Percentiles rank a stretch among this genome's conserved stretches.
Evolutionary conservation across 345 rosid genomes (phyloP).

Genomic region (Hypericum androsaemum): DNA sequence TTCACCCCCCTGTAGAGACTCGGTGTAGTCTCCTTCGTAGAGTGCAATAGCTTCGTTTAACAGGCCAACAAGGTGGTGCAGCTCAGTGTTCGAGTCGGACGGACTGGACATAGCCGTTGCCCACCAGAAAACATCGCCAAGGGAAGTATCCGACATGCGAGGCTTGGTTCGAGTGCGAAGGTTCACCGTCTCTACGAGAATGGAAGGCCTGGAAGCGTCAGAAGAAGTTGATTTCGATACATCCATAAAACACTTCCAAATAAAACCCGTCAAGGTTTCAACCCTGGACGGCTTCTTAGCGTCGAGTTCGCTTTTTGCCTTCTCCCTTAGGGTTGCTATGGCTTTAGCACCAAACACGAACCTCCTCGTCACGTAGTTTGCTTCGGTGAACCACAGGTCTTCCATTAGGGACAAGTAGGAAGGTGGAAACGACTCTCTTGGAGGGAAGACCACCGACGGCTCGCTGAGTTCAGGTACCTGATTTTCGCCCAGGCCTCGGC

Average conservation of each 20-base stretch:
- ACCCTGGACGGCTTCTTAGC: not conserved
- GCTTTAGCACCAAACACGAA: not conserved
- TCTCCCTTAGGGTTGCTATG: not conserved
- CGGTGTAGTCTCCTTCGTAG: constrained; percentile 7
- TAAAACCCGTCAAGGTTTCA: not conserved
- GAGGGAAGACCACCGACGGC: not conserved
- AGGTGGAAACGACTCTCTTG: not conserved
- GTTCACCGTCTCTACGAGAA: constrained; percentile 1
- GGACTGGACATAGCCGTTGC: constrained; percentile 3
- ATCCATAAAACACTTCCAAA: not conserved
- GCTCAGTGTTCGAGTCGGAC: not conserved
- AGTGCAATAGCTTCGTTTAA: constrained; percentile 11
- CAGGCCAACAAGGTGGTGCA: not conserved
- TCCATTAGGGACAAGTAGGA: not conserved
- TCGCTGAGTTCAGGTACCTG: not conserved
- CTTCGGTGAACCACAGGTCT: not conserved
- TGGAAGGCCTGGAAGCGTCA: not conserved
- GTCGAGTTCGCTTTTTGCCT: not conserved
- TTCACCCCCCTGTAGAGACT: constrained; percentile 10
- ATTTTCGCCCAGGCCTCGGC: not conserved
- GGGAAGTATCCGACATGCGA: not conserved
- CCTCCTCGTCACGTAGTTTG: constrained; percentile 2
- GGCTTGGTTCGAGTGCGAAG: not conserved
- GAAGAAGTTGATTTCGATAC: not conserved
- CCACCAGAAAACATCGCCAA: constrained; percentile 7